Base-by-base conservation (phyloP, 1,139 yeast genomes). In the Blastobotrys petasosporus region DNA sequence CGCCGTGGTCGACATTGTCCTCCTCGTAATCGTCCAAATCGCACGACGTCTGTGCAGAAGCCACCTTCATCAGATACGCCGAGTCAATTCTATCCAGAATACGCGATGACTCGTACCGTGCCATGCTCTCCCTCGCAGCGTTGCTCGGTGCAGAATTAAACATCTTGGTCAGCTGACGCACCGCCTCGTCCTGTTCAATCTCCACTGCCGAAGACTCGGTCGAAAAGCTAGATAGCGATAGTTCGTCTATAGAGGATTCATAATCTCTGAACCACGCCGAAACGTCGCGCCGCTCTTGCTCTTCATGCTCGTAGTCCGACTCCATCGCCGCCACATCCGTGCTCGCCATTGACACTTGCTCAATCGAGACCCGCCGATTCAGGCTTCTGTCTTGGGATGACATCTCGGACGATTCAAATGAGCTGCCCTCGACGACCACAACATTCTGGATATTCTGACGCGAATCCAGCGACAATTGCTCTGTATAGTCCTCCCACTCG, bases 231-330 rank as follows among this genome's bases (percentile, higher is more conserved):
- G 33, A n/a, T 5, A 31, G 33, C 20, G 54, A 50, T 10, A 57
- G 53, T 4, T 56, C 48, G 16, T 54, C 62, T 12, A 50, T 50
- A 17, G 56, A 56, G 8, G 49, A 37, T 12, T 42, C 55, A 31
- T 50, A 52, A 28, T 44, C 45, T 11, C 58, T 54, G 46, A 54
- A 62, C 67, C 67, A 64, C 15, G 55, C 61, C 29, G 61, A 63
- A 8, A 63, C 67, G 31, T 64, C 65, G 4, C 60, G 54, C 45
- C 62, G 65, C 41, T 62, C 52, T 30, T 48, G 54, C 30, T 12
- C 13, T 16, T 52, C 51, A 20, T 55, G 59, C 10, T 54, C 59
- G n/a, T 42, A 29, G 33, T 54, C 57, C 17, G 33, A 34, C 12
- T 12, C 28, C 28, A 17, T 34, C 2, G 8, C 23, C 3, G 7